These are phyloP conservation scores for Thermothelomyces thermophilus DNA, from an alignment of 2,329 filamentous ascomycete genomes.

Conservation along the genomic window DNA sequence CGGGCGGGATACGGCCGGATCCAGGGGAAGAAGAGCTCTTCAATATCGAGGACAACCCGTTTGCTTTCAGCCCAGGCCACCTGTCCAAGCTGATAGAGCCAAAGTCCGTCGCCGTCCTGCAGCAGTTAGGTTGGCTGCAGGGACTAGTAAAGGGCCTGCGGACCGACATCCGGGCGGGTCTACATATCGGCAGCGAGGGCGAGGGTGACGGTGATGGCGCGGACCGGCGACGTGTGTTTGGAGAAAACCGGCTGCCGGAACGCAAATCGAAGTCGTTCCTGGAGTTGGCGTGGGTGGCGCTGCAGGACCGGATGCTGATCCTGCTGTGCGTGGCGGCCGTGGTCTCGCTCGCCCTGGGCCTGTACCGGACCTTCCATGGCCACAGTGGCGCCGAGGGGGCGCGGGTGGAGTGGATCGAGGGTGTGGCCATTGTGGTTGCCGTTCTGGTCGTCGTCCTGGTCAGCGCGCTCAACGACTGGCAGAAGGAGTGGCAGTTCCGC, in stretches of 20 bases:
- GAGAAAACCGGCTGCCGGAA: conserved; percentile 54
- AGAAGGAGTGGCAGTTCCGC: conserved; percentile 60
- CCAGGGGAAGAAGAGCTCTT: conserved; percentile 68
- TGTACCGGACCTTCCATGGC: conserved; percentile 57
- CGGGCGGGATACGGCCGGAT: conserved; percentile 42
- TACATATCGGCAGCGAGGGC: no score
- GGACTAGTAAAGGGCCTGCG: conserved; percentile 69
- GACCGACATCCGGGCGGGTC: conserved; percentile 56
- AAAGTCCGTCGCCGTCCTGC: conserved; percentile 67
- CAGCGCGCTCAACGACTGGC: conserved; percentile 59
- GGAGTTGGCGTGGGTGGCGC: conserved; percentile 58
- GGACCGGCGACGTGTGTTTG: conserved; percentile 54
- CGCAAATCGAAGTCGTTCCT: conserved; percentile 57
- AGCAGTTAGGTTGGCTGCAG: conserved; percentile 63
- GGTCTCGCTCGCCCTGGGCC: conserved; percentile 58
- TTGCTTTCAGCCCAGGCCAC: conserved; percentile 67
- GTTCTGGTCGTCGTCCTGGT: conserved; percentile 59
- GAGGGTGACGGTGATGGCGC: conserved; percentile 34
- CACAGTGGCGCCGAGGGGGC: conserved; percentile 34
- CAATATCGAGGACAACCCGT: conserved; percentile 58
- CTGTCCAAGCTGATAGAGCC: conserved; percentile 72
- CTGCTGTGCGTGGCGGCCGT: conserved; percentile 58
- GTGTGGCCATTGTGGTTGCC: conserved; percentile 59
- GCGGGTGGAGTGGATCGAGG: conserved; percentile 58
- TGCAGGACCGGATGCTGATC: conserved; percentile 63